phyloP scores from a whole-genome alignment of 331 rosid genomes.

The Telfairia occidentalis region DNA sequence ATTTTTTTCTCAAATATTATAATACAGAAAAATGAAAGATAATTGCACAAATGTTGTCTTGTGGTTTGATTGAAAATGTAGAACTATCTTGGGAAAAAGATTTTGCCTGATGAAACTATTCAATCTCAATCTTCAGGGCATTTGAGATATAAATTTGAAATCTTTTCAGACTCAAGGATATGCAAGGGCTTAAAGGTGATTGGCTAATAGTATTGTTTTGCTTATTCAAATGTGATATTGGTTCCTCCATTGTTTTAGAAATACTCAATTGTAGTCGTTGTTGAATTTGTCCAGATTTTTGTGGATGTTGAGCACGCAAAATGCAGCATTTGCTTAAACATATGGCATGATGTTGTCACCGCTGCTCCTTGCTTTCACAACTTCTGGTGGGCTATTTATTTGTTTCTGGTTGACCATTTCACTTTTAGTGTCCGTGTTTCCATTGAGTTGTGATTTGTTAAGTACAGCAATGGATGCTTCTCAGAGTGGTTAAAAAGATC shows the following conservation, averaged over 20 bases:
- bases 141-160: conserved; percentile 47
- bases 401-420: background rate
- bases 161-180: conserved; percentile 39
- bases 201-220: background rate
- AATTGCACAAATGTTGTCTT: background rate
- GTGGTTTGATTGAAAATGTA: conserved; percentile 1
- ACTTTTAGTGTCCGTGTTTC: conserved; percentile 15
- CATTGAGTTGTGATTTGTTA: conserved; percentile 20
- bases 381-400: conserved; percentile 51
- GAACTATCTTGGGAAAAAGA: background rate
- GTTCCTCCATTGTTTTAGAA: background rate
- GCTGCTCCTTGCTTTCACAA: conserved; percentile 89
- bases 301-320: conserved; percentile 67
- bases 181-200: conserved; percentile 43
- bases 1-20: background rate
- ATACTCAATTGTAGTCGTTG: background rate
- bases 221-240: background rate
- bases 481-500: conserved; percentile 86
- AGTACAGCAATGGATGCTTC: conserved; percentile 87
- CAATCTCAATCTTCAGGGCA: conserved; percentile 27
- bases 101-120: background rate
- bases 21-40: background rate
- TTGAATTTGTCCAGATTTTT: conserved; percentile 42
- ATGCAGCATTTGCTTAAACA: conserved; percentile 84
- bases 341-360: conserved; percentile 90